Evolutionary conservation across 805 yeast genomes (phyloP).

Genomic region (Ogataea salicorniae): DNA sequence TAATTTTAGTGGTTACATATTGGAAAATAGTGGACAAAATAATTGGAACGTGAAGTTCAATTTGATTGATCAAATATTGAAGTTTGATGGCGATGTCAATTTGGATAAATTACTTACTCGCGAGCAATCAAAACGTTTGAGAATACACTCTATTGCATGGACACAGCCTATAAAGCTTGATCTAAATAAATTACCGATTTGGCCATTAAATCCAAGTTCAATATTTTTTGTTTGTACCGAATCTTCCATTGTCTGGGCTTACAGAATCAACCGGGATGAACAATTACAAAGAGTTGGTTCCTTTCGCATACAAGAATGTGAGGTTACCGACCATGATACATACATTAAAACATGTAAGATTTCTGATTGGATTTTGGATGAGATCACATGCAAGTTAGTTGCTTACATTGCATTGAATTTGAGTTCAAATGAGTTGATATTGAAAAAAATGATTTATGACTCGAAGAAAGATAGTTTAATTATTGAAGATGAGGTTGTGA

Average conservation of each 20-base stretch:
- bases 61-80: slow-evolving; percentile 8
- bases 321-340: neutral
- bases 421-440: slow-evolving; percentile 7
- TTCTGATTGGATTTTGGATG: slow-evolving; percentile 11
- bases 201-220: slow-evolving; percentile 10
- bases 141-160: slow-evolving; percentile 24
- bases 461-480: neutral
- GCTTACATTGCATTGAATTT: slow-evolving; percentile 9
- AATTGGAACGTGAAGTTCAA: slow-evolving; percentile 16
- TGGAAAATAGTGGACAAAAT: slow-evolving; percentile 9
- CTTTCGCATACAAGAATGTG: slow-evolving; percentile 2
- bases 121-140: slow-evolving; percentile 11
- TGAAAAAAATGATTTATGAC: slow-evolving; percentile 6
- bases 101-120: slow-evolving; percentile 8
- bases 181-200: slow-evolving; percentile 2
- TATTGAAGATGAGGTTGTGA: neutral
- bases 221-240: slow-evolving; percentile 14
- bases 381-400: neutral
- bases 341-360: slow-evolving; percentile 9
- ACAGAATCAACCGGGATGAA: slow-evolving; percentile 5
- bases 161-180: slow-evolving; percentile 2
- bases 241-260: slow-evolving; percentile 10
- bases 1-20: slow-evolving; percentile 14
- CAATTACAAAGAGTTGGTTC: slow-evolving; percentile 4
- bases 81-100: slow-evolving; percentile 10